Evolutionary conservation across 2,329 filamentous ascomycete genomes (phyloP), one percentile per base, ranked within the genome.

Genomic region (Colletotrichum acutatum): DNA sequence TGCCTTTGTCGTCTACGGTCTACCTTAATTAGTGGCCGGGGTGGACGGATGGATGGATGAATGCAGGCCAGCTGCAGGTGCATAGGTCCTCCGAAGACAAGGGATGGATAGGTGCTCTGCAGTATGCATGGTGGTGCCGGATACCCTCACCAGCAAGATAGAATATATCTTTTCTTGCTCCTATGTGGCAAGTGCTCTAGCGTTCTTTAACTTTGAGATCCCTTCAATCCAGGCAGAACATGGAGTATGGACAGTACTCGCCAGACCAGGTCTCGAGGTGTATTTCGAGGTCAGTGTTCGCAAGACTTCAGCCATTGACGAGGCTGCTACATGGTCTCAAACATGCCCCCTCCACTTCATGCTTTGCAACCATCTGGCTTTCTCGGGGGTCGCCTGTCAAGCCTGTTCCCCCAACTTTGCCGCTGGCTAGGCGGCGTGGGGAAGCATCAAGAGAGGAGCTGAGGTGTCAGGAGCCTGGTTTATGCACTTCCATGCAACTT

Each of bases 311-410:
- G 52, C 52, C 26, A 59, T 46, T 54, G 52, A 32, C n/a, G 24
- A 52, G 67, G 66, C 60, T 69, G 70, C 68, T 56, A 70, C 66
- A 68, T 70, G 54, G 66, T 68, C 71, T 73, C 71, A 73, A 71
- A 73, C 71, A 66, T 37, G 52, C 53, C 60, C 71, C 70, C 66
- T 58, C 70, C 60, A 65, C 56, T 57, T 60, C 56, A 57, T 62
- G 57, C 62, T 49, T 58, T 65, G 53, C 65, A 53, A 42, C 61
- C 42, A 61, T 42, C 61, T 30, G 7, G 42, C 42, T 22, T n/a
- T 49, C 19, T 49, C 42, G 42, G 42, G 42, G 42, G 19, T 49
- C 42, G 42, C 42, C 42, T 61, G 52, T 61, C 57, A 58, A 46
- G 58, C 58, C 37, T 57, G 32, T 22, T 54, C 19, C 30, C 37